Conservation (phyloP, 2,329 filamentous ascomycete species). For the Biscogniauxia mediterranea region DNA sequence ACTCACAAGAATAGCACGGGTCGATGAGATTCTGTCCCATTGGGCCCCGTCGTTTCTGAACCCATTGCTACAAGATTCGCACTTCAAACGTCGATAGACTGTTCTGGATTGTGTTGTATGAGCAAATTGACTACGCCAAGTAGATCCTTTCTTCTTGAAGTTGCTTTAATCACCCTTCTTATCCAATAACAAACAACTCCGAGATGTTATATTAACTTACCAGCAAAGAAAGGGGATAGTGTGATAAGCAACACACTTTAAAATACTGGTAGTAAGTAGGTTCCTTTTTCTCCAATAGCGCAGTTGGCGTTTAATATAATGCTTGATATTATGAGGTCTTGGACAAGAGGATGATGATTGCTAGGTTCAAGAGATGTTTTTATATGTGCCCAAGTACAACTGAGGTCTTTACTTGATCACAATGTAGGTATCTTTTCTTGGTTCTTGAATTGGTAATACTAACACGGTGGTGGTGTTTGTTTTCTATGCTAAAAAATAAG, state of each 20-base stretch:
- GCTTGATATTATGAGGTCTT: too few relatives aligned
- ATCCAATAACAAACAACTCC: too few relatives aligned
- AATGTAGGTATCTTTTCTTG: too few relatives aligned
- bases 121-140: neutral
- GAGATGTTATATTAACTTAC: neutral
- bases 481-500: neutral
- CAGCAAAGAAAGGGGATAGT: neutral
- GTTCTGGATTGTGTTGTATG: slow-evolving; percentile 1
- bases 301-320: neutral
- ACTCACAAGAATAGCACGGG: slow-evolving; percentile 47
- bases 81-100: neutral
- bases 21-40: slow-evolving; percentile 24
- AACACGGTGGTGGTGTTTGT: too few relatives aligned
- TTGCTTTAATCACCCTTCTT: neutral
- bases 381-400: neutral
- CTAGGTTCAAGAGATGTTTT: neutral
- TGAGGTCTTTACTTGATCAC: neutral
- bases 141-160: neutral
- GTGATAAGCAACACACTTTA: neutral
- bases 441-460: too few relatives aligned
- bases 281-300: neutral
- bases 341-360: neutral
- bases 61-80: slow-evolving; percentile 23
- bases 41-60: slow-evolving; percentile 20
- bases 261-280: neutral